Evolutionary conservation across 1,284 basidiomycete genomes (phyloP), one percentile per base, ranked within the genome.

Genomic region (Neolentinus lepideus): DNA sequence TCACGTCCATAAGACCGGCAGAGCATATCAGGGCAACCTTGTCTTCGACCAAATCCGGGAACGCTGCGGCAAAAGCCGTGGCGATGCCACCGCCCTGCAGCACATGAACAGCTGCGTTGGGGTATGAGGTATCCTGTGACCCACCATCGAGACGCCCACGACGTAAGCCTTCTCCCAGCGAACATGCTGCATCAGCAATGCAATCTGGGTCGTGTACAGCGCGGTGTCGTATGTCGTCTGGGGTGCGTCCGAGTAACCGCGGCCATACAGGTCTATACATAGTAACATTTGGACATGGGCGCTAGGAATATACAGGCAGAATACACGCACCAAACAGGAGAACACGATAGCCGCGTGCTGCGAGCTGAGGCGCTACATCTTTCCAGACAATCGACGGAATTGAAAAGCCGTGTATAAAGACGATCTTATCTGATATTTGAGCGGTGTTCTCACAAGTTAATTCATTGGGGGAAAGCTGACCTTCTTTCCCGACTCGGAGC

Each of bases 221-320:
- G 72, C 68, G 1, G 77, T 70, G 60, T 86, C 77, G 65, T 91
- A 89, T 1, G 76, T 78, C 4, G 77, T 78, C 29, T 81, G 75
- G 0, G 86, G 88, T 1, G 87, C 87, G 59, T 89, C 88, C 1
- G 86, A 87, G 67, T 90, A 91, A 9, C 89, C 89, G 33, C 88
- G 78, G 14, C 88, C 89, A 58, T 89, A 90, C 14, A 91, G 72
- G 69, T 91, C 88, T 89, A 59, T 14, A 38, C 16, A 12, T 36
- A n/a, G 26, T 24, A 50, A 14, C 1, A 14, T 53, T 64, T 19
- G 60, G 55, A 27, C 35, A 54, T 57, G 31, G 29, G 55, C 47
- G 52, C 38, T 43, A 16, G n/a, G 24, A 53, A 24, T 46, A 10
- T 14, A 52, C 4, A 26, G 51, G 51, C 25, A 24, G 31, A 43